Percentiles rank a stretch among this genome's conserved stretches.
phyloP scores from a whole-genome alignment of 2,329 filamentous ascomycete genomes.

The Fusarium aywerte region DNA sequence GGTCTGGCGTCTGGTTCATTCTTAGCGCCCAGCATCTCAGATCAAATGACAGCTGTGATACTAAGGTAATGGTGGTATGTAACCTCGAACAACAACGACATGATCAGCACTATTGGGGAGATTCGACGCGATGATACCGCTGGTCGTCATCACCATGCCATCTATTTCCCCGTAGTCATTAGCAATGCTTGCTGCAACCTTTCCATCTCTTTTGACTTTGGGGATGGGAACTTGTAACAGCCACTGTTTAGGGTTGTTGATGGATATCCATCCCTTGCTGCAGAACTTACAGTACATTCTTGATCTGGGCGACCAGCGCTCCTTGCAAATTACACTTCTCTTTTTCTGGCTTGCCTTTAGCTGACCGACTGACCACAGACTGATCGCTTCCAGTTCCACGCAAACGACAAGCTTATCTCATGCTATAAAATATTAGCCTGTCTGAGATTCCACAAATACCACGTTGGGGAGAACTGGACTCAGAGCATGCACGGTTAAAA shows the following conservation, averaged over 20 bases:
- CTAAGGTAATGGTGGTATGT: constrained; percentile 22
- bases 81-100: constrained; percentile 16
- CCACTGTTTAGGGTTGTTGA: neutral
- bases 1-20: constrained; percentile 16
- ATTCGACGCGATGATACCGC: constrained; percentile 4
- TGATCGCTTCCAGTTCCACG: neutral
- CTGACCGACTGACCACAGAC: neutral
- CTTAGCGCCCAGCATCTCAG: constrained; percentile 37
- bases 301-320: neutral
- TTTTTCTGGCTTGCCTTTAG: neutral
- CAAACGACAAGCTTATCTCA: neutral
- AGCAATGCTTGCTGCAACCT: constrained; percentile 19
- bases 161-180: constrained; percentile 17
- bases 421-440: neutral
- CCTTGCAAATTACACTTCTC: neutral
- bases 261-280: neutral
- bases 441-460: constrained; percentile 17
- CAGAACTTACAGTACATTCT: neutral
- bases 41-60: constrained; percentile 42
- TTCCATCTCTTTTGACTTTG: neutral
- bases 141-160: constrained; percentile 27
- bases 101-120: constrained; percentile 30
- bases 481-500: constrained; percentile 25
- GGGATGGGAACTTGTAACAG: neutral
- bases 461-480: constrained; percentile 24